Evolutionary conservation across 768 basidiomycete genomes (phyloP).

Genomic region (Fibroporia radiculosa): DNA sequence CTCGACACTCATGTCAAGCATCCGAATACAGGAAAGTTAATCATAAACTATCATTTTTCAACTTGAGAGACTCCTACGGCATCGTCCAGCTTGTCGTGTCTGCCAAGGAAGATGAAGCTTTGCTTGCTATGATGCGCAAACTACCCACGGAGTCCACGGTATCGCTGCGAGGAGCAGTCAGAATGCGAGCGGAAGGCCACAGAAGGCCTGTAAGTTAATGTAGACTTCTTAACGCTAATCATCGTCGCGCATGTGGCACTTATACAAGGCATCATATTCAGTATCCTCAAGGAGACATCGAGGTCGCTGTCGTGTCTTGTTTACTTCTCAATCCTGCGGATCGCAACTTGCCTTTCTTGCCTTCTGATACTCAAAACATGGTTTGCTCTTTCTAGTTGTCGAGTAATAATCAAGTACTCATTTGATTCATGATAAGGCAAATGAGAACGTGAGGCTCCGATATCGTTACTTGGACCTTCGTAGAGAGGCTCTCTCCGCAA

Average conservation of each 20-base stretch:
- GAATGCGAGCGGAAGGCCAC: slow-evolving; percentile 52
- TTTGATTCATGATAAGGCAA: slow-evolving; percentile 42
- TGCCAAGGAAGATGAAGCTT: slow-evolving; percentile 19
- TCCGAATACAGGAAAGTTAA: slow-evolving; percentile 47
- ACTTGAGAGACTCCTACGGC: slow-evolving; percentile 72
- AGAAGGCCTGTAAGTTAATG: slow-evolving; percentile 40
- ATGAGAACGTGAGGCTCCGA: slow-evolving; percentile 78
- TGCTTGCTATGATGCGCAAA: slow-evolving; percentile 40
- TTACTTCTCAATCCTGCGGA: slow-evolving; percentile 77
- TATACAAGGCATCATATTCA: slow-evolving; percentile 19
- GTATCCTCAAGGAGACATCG: slow-evolving; percentile 67
- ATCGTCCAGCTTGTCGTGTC: slow-evolving; percentile 73
- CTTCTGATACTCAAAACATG: slow-evolving; percentile 67
- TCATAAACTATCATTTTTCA: slow-evolving; percentile 75
- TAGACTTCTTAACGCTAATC: slow-evolving; percentile 1
- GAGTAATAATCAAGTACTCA: background rate
- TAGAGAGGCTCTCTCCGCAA: slow-evolving; percentile 60
- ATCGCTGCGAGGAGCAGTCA: slow-evolving; percentile 67
- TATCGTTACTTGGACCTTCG: slow-evolving; percentile 89
- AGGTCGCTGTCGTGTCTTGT: slow-evolving; percentile 65
- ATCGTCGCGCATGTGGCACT: background rate
- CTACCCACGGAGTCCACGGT: slow-evolving; percentile 77
- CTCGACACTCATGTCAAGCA: background rate
- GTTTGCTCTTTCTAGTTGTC: slow-evolving; percentile 35
- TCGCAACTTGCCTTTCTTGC: slow-evolving; percentile 70